Conservation (phyloP, 257 asterid species). For the Ajuga chamaepitys region DNA sequence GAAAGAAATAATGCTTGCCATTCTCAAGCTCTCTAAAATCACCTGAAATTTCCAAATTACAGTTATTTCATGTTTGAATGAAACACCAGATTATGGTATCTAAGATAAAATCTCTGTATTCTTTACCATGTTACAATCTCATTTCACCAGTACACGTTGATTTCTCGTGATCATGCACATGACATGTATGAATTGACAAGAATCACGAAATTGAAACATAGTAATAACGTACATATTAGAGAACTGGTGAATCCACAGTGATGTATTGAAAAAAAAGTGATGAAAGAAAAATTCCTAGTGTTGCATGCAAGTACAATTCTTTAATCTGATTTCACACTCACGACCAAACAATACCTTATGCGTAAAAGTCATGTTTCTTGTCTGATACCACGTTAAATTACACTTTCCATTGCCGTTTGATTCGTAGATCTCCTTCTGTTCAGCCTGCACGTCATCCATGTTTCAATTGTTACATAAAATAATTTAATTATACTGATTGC, state of each 20-base stretch:
- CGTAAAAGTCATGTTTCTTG: conserved; percentile 78
- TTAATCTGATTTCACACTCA: background rate
- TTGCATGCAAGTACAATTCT: conserved; percentile 5
- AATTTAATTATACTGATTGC: no score
- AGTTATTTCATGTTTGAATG: background rate
- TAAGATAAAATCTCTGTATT: no score
- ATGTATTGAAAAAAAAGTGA: no score
- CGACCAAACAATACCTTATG: conserved; percentile 36
- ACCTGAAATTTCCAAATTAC: conserved; percentile 32
- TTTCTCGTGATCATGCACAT: no score
- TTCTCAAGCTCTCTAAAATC: conserved; percentile 66
- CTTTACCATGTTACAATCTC: no score
- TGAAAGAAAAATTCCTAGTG: no score
- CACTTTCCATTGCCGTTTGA: conserved; percentile 29
- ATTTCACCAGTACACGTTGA: no score
- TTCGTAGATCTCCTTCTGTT: conserved; percentile 49
- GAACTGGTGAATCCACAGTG: no score
- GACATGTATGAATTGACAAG: no score
- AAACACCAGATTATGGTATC: no score
- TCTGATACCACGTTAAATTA: conserved; percentile 66
- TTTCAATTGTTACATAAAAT: background rate
- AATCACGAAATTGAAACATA: no score
- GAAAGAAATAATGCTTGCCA: conserved; percentile 82
- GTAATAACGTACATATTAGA: no score
- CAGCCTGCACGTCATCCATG: conserved; percentile 42